Evolutionary conservation across 2,329 filamentous ascomycete species (phyloP), one percentile per base, ranked within the genome.

Genomic region (Calonectria ilicicola): DNA sequence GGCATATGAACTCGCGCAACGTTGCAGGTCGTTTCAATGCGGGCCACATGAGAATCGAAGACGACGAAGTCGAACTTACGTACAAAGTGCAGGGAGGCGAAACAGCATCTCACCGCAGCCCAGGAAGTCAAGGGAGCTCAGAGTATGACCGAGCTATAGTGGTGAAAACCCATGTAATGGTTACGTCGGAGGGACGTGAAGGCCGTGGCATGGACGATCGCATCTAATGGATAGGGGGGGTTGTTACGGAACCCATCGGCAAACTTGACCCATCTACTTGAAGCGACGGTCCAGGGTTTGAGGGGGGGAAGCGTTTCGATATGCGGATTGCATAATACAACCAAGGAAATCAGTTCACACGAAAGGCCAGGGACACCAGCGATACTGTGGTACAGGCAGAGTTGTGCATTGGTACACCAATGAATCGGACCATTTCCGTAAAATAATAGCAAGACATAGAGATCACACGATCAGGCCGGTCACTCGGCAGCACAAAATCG

Each of bases 51-150:
- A 65, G 64, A 38, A 65, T 73, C 32, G 72, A 68, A 17, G 72
- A 73, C 23, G 72, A 73, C 58, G 72, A 72, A 21, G 72, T 73
- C 32, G 72, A 73, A 21, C 70, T 72, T 17, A 72, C 70, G 15
- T 65, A 68, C 70, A 72, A 72, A 62, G 70, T 72, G 12, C 65
- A 65, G 6, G 70, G 70, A 27, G 70, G 70, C 9, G 62, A 69
- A 8, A 27, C 49, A 19, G 32, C 38, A 29, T 69, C 65, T 6
- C 65, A 14, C 15, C 66, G 58, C 51, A 60, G 65, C 27, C 66
- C 66, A 1, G 66, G 12, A 1, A 72, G 70, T n/a, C 65, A 72
- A 17, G 70, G 70, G 6, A 72, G 70, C 51, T 72, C 70, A 3
- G 70, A 72, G 42, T 68, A 72, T 7, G 70, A 72, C 17, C 70